These are phyloP conservation scores for Podaxis sp. DNA, from an alignment of 768 basidiomycete genomes.

Conservation along the genomic window DNA sequence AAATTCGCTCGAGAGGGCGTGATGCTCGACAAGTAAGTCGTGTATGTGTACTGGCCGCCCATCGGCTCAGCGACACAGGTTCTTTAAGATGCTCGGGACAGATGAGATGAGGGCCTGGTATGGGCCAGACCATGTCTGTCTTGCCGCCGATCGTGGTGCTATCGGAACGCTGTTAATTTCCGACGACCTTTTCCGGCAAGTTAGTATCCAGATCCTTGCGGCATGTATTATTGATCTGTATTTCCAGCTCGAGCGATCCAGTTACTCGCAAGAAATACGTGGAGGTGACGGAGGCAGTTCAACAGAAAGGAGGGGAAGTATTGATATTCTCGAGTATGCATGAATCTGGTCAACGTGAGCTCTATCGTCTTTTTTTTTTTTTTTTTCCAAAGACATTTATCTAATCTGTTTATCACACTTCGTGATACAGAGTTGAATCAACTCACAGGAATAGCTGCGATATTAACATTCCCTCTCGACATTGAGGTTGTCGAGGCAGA, in stretches of 20 bases:
- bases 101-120: slow-evolving; percentile 99
- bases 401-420: not conserved
- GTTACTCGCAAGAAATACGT: slow-evolving; percentile 81
- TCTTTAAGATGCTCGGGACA: slow-evolving; percentile 94
- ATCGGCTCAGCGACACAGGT: slow-evolving; percentile 46
- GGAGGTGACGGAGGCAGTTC: slow-evolving; percentile 82
- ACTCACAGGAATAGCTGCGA: slow-evolving; percentile 91
- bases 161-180: slow-evolving; percentile 94
- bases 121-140: slow-evolving; percentile 88
- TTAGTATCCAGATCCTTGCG: not conserved
- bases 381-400: slow-evolving; percentile 6
- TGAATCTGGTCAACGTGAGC: slow-evolving; percentile 94
- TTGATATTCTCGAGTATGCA: slow-evolving; percentile 99
- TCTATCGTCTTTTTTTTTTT: not conserved
- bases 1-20: slow-evolving; percentile 95
- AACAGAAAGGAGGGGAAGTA: slow-evolving; percentile 87
- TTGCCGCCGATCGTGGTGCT: slow-evolving; percentile 91
- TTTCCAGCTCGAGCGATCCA: slow-evolving; percentile 74
- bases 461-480: slow-evolving; percentile 94
- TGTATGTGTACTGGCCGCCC: not conserved
- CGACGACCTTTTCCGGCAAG: slow-evolving; percentile 88
- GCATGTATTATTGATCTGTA: not conserved
- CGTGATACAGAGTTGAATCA: slow-evolving; percentile 81
- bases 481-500: slow-evolving; percentile 94
- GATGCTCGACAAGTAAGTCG: slow-evolving; percentile 76